A percentile compares a stretch with the other conserved stretches of the same genome.
These are phyloP conservation scores for Termitomyces sp. DNA, from an alignment of 768 basidiomycete genomes.

Conservation along the genomic window DNA sequence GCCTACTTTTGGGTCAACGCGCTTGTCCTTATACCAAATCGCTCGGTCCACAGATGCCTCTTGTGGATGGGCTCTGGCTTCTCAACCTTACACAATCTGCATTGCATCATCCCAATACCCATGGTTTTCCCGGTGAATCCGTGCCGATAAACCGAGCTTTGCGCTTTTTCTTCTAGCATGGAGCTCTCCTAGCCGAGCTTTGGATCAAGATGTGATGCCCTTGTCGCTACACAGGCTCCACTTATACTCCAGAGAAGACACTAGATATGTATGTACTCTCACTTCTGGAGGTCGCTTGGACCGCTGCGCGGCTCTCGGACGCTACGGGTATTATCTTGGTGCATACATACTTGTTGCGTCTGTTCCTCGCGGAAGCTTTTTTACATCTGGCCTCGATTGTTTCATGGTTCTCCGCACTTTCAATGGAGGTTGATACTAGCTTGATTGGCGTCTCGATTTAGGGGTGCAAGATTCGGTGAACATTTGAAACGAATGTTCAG, in stretches of 20 bases:
- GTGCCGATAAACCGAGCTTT: constrained; percentile 3
- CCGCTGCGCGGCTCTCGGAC: too few species aligned
- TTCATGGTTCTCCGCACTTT: neutral
- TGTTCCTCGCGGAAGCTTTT: neutral
- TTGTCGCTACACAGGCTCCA: neutral
- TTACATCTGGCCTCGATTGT: neutral
- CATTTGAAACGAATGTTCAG: too few species aligned
- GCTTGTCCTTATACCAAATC: neutral
- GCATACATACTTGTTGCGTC: too few species aligned
- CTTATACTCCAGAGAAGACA: too few species aligned
- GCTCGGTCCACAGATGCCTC: constrained; percentile 8
- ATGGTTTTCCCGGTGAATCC: neutral
- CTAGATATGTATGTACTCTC: too few species aligned
- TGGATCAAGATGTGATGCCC: neutral
- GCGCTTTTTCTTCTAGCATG: too few species aligned
- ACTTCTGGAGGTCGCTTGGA: too few species aligned
- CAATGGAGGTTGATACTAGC: too few species aligned
- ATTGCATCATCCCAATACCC: neutral
- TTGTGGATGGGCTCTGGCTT: neutral
- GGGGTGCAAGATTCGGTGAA: too few species aligned
- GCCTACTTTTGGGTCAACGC: constrained; percentile 1
- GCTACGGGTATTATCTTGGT: too few species aligned
- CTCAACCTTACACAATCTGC: neutral
- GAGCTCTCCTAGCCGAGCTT: neutral
- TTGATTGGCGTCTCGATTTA: neutral